A percentile compares a stretch with the other conserved stretches of the same genome.
Conservation (phyloP, 78 protist genomes). For the Bodo saltans region DNA sequence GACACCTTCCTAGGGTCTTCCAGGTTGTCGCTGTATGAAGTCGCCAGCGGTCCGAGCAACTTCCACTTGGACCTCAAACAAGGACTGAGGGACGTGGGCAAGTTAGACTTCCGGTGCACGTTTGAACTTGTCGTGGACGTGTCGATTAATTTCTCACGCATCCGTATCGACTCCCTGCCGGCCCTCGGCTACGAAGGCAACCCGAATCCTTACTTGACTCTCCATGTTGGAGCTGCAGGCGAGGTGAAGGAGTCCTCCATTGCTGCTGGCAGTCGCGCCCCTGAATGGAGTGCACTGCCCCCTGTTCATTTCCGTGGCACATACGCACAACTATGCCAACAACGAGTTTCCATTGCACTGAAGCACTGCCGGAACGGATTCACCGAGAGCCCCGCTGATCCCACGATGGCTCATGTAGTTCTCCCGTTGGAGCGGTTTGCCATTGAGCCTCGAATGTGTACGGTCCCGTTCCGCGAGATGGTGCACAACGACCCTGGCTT, state of each 20-base stretch:
- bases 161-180: not conserved
- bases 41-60: not conserved
- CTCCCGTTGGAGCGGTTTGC: not conserved
- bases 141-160: not conserved
- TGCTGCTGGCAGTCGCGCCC: not conserved
- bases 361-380: not conserved
- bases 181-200: not conserved
- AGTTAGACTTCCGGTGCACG: not conserved
- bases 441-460: not conserved
- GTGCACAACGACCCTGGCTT: not conserved
- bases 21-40: not conserved
- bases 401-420: not conserved
- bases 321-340: not conserved
- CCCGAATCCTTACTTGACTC: not conserved
- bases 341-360: not conserved
- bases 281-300: not conserved
- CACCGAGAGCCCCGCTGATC: not conserved
- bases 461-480: not conserved
- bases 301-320: not conserved
- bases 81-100: not conserved
- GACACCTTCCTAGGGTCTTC: not conserved
- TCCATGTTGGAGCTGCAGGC: not conserved
- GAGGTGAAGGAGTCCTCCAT: not conserved
- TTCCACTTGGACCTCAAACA: not conserved
- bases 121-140: not conserved